These are phyloP conservation scores for Naganishia friedmannii DNA, from an alignment of 768 basidiomycete genomes.

Conservation along the genomic window DNA sequence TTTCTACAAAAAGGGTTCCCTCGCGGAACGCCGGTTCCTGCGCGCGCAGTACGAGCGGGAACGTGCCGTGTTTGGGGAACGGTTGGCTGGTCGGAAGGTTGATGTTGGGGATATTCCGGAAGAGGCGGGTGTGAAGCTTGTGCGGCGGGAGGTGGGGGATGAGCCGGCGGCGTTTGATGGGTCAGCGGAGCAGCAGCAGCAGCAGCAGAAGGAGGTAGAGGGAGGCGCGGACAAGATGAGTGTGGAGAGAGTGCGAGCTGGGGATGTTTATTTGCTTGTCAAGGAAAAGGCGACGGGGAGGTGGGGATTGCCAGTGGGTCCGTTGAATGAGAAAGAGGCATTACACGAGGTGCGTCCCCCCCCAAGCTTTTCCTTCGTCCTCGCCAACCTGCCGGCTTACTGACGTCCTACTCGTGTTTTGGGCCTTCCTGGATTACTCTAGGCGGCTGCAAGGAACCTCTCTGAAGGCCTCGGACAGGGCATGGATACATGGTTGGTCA, in stretches of 20 bases:
- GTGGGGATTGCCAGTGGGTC: slow-evolving; percentile 81
- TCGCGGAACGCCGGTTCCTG: slow-evolving; percentile 75
- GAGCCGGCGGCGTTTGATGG: slow-evolving; percentile 17
- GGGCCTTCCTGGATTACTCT: neutral
- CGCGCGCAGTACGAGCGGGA: slow-evolving; percentile 73
- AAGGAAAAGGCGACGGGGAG: slow-evolving; percentile 57
- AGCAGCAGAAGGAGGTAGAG: slow-evolving; percentile 56
- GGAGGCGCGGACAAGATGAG: slow-evolving; percentile 57
- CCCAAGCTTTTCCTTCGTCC: too few relatives aligned
- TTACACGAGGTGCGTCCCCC: slow-evolving; percentile 67
- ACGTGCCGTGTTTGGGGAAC: slow-evolving; percentile 67
- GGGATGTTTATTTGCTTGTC: slow-evolving; percentile 85
- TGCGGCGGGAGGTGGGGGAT: slow-evolving; percentile 36
- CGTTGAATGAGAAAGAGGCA: slow-evolving; percentile 63
- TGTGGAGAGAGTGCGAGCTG: slow-evolving; percentile 76
- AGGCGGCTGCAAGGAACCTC: slow-evolving; percentile 75
- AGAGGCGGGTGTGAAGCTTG: slow-evolving; percentile 40
- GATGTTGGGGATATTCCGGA: slow-evolving; percentile 50
- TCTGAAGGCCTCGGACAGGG: slow-evolving; percentile 68
- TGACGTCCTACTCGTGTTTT: too few relatives aligned
- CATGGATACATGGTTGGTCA: slow-evolving; percentile 94
- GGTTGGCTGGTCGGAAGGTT: slow-evolving; percentile 56
- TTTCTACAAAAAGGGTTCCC: slow-evolving; percentile 88
- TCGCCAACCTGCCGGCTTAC: too few relatives aligned
- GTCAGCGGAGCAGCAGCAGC: slow-evolving; percentile 48